Evolutionary conservation across 257 asterid species (phyloP).

Genomic region (Salvia splendens): DNA sequence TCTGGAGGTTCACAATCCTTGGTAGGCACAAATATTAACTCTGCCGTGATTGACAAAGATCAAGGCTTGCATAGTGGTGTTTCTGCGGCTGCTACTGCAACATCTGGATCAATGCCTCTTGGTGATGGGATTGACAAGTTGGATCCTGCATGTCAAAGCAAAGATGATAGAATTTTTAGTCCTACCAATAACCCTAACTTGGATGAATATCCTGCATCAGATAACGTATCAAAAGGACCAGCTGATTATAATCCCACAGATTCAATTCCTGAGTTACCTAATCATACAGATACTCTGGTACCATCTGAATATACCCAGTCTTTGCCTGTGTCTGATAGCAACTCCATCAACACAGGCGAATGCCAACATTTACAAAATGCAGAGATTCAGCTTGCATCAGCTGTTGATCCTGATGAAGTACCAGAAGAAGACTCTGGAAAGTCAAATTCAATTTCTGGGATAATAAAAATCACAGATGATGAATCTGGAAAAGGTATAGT

Average conservation of each 20-base stretch:
- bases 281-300: slow-evolving; percentile 23
- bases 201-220: slow-evolving; percentile 30
- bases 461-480: slow-evolving; percentile 30
- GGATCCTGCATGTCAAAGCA: slow-evolving; percentile 26
- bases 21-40: slow-evolving; percentile 22
- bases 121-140: slow-evolving; percentile 31
- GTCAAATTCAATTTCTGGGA: slow-evolving; percentile 17
- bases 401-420: background rate
- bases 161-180: slow-evolving; percentile 24
- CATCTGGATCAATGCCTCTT: slow-evolving; percentile 30
- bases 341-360: slow-evolving; percentile 23
- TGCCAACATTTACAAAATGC: slow-evolving; percentile 27
- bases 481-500: slow-evolving; percentile 32
- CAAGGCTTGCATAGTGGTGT: slow-evolving; percentile 23
- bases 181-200: slow-evolving; percentile 22
- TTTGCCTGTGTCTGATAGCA: slow-evolving; percentile 25
- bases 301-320: slow-evolving; percentile 33
- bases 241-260: slow-evolving; percentile 29
- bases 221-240: slow-evolving; percentile 32
- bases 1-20: slow-evolving; percentile 36
- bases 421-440: background rate
- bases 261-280: slow-evolving; percentile 34
- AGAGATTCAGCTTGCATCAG: slow-evolving; percentile 32
- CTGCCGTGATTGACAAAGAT: slow-evolving; percentile 34
- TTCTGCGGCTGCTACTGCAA: slow-evolving; percentile 28